These are phyloP conservation scores for Eimeria acervulina DNA, from an alignment of 169 alveolate genomes.

Conservation along the genomic window DNA sequence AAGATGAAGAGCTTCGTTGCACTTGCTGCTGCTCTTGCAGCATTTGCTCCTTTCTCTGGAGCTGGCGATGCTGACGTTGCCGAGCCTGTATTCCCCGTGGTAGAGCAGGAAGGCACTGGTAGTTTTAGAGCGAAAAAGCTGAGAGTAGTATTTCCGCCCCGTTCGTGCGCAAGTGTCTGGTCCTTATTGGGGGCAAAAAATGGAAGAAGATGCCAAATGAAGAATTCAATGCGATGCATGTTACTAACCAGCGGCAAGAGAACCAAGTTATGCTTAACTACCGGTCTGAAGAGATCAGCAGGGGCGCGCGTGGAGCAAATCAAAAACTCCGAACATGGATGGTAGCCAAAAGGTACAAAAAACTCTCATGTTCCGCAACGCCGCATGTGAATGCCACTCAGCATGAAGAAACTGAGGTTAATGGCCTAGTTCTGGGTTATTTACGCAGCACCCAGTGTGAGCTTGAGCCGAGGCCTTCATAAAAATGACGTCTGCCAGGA, in stretches of 20 bases:
- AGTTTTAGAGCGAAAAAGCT: background rate
- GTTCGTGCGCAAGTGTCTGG: background rate
- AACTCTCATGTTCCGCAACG: background rate
- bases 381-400: background rate
- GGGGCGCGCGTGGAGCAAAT: background rate
- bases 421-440: background rate
- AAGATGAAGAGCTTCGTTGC: background rate
- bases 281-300: background rate
- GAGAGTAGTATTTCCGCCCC: background rate
- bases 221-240: background rate
- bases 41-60: background rate
- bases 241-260: background rate
- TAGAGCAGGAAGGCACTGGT: background rate
- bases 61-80: background rate
- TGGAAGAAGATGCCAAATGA: background rate
- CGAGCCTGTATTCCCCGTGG: background rate
- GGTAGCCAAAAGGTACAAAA: background rate
- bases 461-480: background rate
- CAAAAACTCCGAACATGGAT: background rate
- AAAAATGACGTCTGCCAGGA: slow-evolving; percentile 72
- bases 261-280: background rate
- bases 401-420: background rate
- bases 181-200: background rate
- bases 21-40: background rate
- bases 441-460: background rate